Evolutionary conservation across 2,329 filamentous ascomycete species (phyloP).

Genomic region (Plenodomus tracheiphilus): DNA sequence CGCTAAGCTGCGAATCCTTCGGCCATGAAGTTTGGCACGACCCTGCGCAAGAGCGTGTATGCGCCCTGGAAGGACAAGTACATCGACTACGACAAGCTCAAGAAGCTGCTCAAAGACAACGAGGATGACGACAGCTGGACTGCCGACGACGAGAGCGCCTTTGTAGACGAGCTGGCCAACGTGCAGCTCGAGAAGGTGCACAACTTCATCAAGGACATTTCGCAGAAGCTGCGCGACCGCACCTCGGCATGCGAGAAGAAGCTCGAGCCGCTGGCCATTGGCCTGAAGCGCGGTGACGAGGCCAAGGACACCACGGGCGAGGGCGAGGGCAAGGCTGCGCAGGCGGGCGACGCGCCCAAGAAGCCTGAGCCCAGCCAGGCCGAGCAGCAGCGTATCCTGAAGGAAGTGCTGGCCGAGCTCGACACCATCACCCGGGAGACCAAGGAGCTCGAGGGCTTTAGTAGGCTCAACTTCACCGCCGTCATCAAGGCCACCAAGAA

Average conservation of each 20-base stretch:
- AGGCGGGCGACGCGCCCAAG: conserved; percentile 21
- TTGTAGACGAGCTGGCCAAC: conserved; percentile 94
- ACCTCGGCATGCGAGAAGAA: conserved; percentile 70
- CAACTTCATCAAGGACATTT: conserved; percentile 81
- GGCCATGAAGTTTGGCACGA: conserved; percentile 92
- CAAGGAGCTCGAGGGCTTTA: conserved; percentile 92
- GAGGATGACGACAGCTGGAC: conserved; percentile 73
- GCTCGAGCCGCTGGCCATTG: conserved; percentile 61
- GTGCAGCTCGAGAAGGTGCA: conserved; percentile 94
- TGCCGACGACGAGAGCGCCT: conserved; percentile 87
- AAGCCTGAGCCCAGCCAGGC: conserved; percentile 40
- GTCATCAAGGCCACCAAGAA: conserved; percentile 99
- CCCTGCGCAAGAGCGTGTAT: conserved; percentile 78
- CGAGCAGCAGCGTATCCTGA: conserved; percentile 59
- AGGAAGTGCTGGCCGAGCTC: conserved; percentile 76
- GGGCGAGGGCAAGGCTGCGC: conserved; percentile 14
- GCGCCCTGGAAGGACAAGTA: conserved; percentile 90
- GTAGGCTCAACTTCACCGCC: conserved; percentile 94
- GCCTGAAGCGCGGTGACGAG: conserved; percentile 31
- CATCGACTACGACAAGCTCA: conserved; percentile 94
- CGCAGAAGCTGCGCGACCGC: conserved; percentile 78
- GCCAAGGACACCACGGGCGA: conserved; percentile 6
- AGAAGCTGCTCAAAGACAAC: conserved; percentile 78
- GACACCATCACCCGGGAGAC: conserved; percentile 88
- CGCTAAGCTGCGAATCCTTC: conserved; percentile 1